Conservation (phyloP, 2,329 filamentous ascomycete genomes). For the Verticillium isaacii region DNA sequence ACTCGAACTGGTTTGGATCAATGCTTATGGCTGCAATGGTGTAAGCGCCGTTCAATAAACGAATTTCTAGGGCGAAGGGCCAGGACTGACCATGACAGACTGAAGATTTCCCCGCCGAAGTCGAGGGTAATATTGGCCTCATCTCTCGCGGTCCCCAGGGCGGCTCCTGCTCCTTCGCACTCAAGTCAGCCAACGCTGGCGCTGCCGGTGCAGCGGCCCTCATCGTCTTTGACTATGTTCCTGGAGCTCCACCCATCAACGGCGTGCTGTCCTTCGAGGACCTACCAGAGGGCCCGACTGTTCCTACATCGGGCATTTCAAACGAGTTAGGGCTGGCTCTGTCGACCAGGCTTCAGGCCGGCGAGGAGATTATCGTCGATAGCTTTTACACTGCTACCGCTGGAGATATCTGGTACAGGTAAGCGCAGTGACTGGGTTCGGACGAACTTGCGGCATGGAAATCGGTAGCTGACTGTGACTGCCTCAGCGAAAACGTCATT, state of each 20-base stretch:
- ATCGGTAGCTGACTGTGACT: not conserved
- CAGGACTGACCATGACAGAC: not conserved
- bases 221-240: slow-evolving; percentile 54
- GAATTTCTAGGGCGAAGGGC: not conserved
- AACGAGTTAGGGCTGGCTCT: slow-evolving; percentile 29
- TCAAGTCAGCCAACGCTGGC: slow-evolving; percentile 49
- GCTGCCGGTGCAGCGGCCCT: slow-evolving; percentile 49
- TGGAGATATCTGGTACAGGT: slow-evolving; percentile 16
- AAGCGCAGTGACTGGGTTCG: not conserved
- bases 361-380: slow-evolving; percentile 17
- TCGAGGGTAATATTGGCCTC: slow-evolving; percentile 49
- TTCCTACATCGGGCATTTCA: slow-evolving; percentile 42
- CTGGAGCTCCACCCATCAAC: slow-evolving; percentile 43
- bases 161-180: slow-evolving; percentile 44
- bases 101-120: slow-evolving; percentile 41
- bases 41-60: slow-evolving; percentile 2
- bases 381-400: slow-evolving; percentile 7
- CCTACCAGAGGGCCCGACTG: slow-evolving; percentile 31
- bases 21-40: slow-evolving; percentile 43
- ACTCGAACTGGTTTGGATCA: slow-evolving; percentile 35
- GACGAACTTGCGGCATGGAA: too few relatives aligned
- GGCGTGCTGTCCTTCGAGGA: slow-evolving; percentile 18
- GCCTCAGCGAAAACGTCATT: slow-evolving; percentile 47
- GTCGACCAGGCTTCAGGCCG: slow-evolving; percentile 24
- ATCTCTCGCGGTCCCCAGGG: slow-evolving; percentile 41